Evolutionary conservation across 169 alveolate species (phyloP), one percentile per base, ranked within the genome.

Genomic region (Plasmodium vivax): DNA sequence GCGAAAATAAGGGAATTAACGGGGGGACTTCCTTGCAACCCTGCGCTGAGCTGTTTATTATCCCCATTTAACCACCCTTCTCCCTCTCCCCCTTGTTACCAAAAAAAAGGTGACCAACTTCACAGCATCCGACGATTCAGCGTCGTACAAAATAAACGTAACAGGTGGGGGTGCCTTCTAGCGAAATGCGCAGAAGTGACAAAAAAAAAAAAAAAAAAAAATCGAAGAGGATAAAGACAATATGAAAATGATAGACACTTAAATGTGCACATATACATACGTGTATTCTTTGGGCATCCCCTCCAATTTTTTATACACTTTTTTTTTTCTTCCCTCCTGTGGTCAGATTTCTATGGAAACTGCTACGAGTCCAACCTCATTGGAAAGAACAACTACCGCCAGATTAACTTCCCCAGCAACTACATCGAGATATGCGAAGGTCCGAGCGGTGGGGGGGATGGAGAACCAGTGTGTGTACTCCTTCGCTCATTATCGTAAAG

Each of bases 101-200:
- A 45, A 87, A 58, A 81, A 43, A 83, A 16, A 87, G 93, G 82
- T 85, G 34, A 85, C 93, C 56, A 85, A 85, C 45, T 85, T 85
- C 45, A 85, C 71, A 8, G 74, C 93, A 47, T 85, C 93, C 6
- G 85, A 85, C 45, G 87, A 51, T 9, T 74, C 68, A 10, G 19
- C 32, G 41, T 75, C 45, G 58, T 85, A 85, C 93, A 85, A 54
- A 79, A 85, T 85, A 75, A 85, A 74, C 23, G 14, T 85, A 73
- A 51, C 83, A 85, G 93, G 93, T 85, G 54, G 19, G 45, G 34
- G 34, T 1, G 75, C 9, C 19, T 4, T 27, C 27, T 68, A 23
- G 23, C 30, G 16, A 83, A 83, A 34, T 27, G 38, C 23, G 9
- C 14, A 74, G 14, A 74, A 32, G 23, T 34, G 14, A 12, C 51